Percentiles rank a stretch among this genome's conserved stretches.
Conservation (phyloP, 2,329 filamentous ascomycete species). For the Aureobasidium melanogenum region DNA sequence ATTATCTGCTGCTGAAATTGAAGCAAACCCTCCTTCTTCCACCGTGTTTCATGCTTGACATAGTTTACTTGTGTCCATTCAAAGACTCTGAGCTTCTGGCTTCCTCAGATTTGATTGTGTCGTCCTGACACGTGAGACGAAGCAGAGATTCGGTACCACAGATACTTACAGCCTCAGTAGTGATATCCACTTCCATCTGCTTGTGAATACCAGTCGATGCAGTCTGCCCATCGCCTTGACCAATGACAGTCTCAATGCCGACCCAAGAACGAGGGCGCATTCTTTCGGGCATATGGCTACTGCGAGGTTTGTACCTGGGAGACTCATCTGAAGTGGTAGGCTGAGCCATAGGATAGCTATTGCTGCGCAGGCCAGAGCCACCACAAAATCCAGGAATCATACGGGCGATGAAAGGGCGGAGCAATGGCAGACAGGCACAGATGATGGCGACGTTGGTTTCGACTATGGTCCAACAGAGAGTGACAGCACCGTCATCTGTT, state of each 20-base stretch:
- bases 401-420: constrained; percentile 11
- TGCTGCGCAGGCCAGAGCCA: background rate
- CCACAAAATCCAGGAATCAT: constrained; percentile 7
- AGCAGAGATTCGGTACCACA: constrained; percentile 5
- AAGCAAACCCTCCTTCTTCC: background rate
- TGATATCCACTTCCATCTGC: constrained; percentile 12
- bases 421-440: constrained; percentile 21
- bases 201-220: constrained; percentile 5
- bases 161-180: constrained; percentile 8
- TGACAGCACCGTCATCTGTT: constrained; percentile 9
- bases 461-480: constrained; percentile 20
- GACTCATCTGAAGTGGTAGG: background rate
- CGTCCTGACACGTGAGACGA: background rate
- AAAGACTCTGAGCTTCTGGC: background rate
- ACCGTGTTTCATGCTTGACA: background rate
- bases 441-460: constrained; percentile 23
- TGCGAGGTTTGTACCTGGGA: background rate
- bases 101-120: background rate
- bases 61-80: background rate
- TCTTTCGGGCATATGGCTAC: background rate
- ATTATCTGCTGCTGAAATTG: background rate
- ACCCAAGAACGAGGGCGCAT: constrained; percentile 7
- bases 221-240: background rate
- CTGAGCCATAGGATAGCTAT: constrained; percentile 2
- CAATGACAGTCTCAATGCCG: constrained; percentile 3